Evolutionary conservation across 2,329 filamentous ascomycete genomes (phyloP).

Genomic region (Catunica adiposa): DNA sequence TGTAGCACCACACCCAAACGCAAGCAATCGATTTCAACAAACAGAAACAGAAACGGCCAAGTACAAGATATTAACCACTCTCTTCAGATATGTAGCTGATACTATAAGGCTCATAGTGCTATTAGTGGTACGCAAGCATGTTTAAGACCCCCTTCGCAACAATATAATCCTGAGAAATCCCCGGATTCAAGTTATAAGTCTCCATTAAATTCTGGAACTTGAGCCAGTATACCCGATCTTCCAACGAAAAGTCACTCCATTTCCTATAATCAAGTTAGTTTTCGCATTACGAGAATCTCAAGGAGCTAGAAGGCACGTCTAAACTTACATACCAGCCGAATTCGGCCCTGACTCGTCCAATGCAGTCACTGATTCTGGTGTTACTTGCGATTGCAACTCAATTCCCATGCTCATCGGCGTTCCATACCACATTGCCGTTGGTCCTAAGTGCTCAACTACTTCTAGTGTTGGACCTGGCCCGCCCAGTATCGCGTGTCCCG

Average conservation of each 20-base stretch:
- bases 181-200: conserved; percentile 1
- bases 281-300: no score
- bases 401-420: neutral
- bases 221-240: neutral
- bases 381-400: neutral
- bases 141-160: neutral
- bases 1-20: neutral
- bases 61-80: no score
- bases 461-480: neutral
- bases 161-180: neutral
- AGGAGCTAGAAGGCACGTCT: no score
- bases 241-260: neutral
- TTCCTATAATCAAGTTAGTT: neutral
- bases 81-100: no score
- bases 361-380: neutral
- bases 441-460: neutral
- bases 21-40: no score
- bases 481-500: neutral
- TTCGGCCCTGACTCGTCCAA: neutral
- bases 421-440: neutral
- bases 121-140: neutral
- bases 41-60: no score
- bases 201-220: neutral
- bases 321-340: neutral
- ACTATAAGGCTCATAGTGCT: neutral